phyloP scores from a whole-genome alignment of 2,329 filamentous ascomycete genomes.

The Talaromyces atroroseus region DNA sequence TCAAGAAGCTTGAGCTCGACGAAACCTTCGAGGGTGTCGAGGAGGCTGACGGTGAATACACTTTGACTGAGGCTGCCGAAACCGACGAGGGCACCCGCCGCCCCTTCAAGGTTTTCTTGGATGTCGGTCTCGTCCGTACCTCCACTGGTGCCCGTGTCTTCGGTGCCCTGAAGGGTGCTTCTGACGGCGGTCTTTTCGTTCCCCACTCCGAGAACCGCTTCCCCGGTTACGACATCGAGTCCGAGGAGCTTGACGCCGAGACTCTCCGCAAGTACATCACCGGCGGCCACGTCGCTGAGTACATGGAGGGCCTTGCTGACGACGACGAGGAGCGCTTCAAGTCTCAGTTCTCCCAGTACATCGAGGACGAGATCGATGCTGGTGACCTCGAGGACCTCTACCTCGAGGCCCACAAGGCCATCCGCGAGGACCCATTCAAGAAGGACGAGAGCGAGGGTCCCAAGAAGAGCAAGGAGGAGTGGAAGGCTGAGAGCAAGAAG shows the following conservation, averaged over 20 bases:
- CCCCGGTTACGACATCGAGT: constrained; percentile 96
- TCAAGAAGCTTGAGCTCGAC: constrained; percentile 95
- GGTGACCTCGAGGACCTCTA: constrained; percentile 97
- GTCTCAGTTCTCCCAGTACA: constrained; percentile 96
- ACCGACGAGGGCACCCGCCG: constrained; percentile 80
- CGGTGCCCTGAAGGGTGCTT: constrained; percentile 99
- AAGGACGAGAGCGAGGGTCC: constrained; percentile 67
- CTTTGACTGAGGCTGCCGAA: constrained; percentile 89
- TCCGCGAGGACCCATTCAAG: constrained; percentile 97
- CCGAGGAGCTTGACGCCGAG: constrained; percentile 96
- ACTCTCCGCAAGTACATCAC: constrained; percentile 99
- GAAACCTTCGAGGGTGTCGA: constrained; percentile 92
- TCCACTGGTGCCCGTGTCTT: constrained; percentile 99
- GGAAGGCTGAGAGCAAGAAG: constrained; percentile 94
- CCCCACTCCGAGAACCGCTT: constrained; percentile 99
- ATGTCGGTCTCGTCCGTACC: constrained; percentile 94
- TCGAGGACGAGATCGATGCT: constrained; percentile 93
- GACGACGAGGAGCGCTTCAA: constrained; percentile 99
- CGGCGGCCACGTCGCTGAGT: constrained; percentile 96
- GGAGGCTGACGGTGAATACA: constrained; percentile 95
- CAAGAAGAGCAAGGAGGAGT: constrained; percentile 97
- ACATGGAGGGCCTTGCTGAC: constrained; percentile 99
- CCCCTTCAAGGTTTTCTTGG: constrained; percentile 98
- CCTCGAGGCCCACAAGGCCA: constrained; percentile 87
- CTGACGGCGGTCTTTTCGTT: constrained; percentile 92